phyloP scores from a whole-genome alignment of 345 rosid species.

The Firmiana major region DNA sequence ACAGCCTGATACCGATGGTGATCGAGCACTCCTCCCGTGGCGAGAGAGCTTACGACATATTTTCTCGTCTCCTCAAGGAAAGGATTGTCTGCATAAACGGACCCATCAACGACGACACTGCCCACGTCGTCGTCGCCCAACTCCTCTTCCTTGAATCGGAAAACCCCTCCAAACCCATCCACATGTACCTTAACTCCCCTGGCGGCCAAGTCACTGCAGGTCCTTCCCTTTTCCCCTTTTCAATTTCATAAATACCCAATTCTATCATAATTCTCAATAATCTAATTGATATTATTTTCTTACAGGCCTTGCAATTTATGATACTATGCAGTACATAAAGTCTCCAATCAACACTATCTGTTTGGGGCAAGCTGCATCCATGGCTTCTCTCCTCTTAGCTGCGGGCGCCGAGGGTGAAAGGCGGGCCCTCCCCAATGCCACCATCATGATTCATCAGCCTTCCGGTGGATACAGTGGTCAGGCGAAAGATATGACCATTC shows the following conservation, averaged over 20 bases:
- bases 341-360: slow-evolving; percentile 90
- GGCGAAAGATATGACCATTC: slow-evolving; percentile 91
- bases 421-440: slow-evolving; percentile 85
- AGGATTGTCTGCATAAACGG: slow-evolving; percentile 93
- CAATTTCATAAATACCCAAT: not conserved
- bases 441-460: slow-evolving; percentile 97
- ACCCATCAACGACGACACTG: slow-evolving; percentile 81
- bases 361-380: slow-evolving; percentile 98
- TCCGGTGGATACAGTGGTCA: slow-evolving; percentile 98
- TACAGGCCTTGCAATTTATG: slow-evolving; percentile 94
- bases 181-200: slow-evolving; percentile 97
- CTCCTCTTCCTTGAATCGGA: slow-evolving; percentile 97
- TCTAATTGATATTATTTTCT: not conserved
- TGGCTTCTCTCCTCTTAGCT: slow-evolving; percentile 96
- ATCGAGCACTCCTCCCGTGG: slow-evolving; percentile 96
- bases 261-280: not conserved
- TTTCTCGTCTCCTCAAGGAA: slow-evolving; percentile 92
- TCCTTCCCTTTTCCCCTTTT: slow-evolving; percentile 14
- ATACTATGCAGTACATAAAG: slow-evolving; percentile 92
- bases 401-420: slow-evolving; percentile 93
- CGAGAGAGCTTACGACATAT: slow-evolving; percentile 95
- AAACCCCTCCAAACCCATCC: slow-evolving; percentile 93
- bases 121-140: slow-evolving; percentile 97
- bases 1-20: slow-evolving; percentile 88
- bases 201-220: slow-evolving; percentile 99